These are phyloP conservation scores for Pleurotus pulmonarius DNA, from an alignment of 768 basidiomycete species.

Conservation along the genomic window DNA sequence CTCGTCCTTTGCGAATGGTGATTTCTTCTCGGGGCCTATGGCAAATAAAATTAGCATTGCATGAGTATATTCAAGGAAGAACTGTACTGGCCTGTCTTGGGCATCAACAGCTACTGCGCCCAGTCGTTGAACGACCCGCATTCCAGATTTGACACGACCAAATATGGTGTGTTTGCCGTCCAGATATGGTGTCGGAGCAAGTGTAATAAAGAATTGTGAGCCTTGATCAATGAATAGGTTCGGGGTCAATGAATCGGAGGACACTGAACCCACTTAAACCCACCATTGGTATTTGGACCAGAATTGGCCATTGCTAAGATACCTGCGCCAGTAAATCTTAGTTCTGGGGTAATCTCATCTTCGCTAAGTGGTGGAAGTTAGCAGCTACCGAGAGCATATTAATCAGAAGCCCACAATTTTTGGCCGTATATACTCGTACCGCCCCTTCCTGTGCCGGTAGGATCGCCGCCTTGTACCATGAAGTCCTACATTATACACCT, in stretches of 20 bases:
- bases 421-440: slow-evolving; percentile 87
- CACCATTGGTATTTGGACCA: slow-evolving; percentile 88
- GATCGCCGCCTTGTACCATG: slow-evolving; percentile 96
- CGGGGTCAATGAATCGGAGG: slow-evolving; percentile 32
- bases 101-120: slow-evolving; percentile 88
- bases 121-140: slow-evolving; percentile 88
- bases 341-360: slow-evolving; percentile 87
- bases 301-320: slow-evolving; percentile 98
- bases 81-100: slow-evolving; percentile 70
- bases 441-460: slow-evolving; percentile 92
- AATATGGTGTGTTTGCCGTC: slow-evolving; percentile 88
- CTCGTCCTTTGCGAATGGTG: slow-evolving; percentile 78
- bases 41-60: slow-evolving; percentile 3
- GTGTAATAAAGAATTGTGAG: slow-evolving; percentile 92
- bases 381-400: too few species aligned
- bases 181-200: slow-evolving; percentile 78
- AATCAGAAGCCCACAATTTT: slow-evolving; percentile 61
- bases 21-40: slow-evolving; percentile 71
- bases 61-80: slow-evolving; percentile 6
- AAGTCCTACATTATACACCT: slow-evolving; percentile 60
- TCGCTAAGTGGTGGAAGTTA: slow-evolving; percentile 41
- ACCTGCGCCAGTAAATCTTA: slow-evolving; percentile 94
- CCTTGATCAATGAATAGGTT: slow-evolving; percentile 64
- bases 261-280: slow-evolving; percentile 9
- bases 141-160: slow-evolving; percentile 86